Evolutionary conservation across 2,329 filamentous ascomycete genomes (phyloP).

Genomic region (Ophiostoma piceae): DNA sequence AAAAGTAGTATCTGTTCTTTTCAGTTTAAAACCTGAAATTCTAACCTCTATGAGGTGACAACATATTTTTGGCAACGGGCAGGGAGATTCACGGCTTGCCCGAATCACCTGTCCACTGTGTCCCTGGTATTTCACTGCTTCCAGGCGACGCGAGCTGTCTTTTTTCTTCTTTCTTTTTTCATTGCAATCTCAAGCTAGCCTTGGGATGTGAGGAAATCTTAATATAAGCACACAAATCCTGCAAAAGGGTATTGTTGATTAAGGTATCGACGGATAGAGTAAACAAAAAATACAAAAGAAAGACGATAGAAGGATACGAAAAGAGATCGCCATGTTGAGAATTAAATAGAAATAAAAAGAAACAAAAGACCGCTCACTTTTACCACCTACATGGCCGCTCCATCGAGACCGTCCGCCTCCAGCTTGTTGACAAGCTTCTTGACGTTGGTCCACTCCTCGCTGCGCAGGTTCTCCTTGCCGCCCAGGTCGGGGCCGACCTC

Average conservation of each 20-base stretch:
- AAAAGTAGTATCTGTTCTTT: conserved; percentile 97
- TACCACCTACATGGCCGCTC: conserved; percentile 27
- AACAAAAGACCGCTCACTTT: conserved; percentile 8
- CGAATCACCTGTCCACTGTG: conserved; percentile 55
- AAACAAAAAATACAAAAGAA: not conserved
- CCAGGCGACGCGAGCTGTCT: conserved; percentile 60
- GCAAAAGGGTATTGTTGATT: conserved; percentile 22
- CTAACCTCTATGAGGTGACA: not conserved
- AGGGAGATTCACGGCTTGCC: conserved; percentile 42
- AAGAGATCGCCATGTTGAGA: conserved; percentile 5
- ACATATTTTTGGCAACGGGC: not conserved
- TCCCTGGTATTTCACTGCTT: conserved; percentile 70
- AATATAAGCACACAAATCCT: not conserved
- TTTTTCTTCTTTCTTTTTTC: not conserved
- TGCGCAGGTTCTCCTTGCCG: conserved; percentile 74
- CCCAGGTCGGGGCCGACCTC: conserved; percentile 80
- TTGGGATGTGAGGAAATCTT: not conserved
- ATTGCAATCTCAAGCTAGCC: not conserved
- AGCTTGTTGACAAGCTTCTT: conserved; percentile 80
- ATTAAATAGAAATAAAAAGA: not conserved
- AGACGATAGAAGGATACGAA: not conserved
- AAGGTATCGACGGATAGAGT: conserved; percentile 5
- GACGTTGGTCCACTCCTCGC: conserved; percentile 88
- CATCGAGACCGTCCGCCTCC: conserved; percentile 55
- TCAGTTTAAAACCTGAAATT: conserved; percentile 66